Evolutionary conservation across 495 filamentous ascomycete species (phyloP), one percentile per base, ranked within the genome.

Genomic region (Trichoderma virens): DNA sequence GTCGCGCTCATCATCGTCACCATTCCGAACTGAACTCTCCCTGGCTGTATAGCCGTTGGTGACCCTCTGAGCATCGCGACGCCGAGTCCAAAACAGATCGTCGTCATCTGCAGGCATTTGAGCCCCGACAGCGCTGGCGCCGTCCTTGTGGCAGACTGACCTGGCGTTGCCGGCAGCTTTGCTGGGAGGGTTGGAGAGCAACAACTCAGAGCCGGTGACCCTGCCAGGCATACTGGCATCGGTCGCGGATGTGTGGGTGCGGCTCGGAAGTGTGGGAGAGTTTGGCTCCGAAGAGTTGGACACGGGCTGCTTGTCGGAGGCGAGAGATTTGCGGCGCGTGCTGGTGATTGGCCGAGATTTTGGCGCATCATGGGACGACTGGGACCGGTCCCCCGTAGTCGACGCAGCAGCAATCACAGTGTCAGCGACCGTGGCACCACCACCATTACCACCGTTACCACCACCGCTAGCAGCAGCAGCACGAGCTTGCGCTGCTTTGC

Each of bases 211-310:
- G n/a, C 34, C 32, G 61, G 61, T 14, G 32, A 65, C 25, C 32
- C 51, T 27, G 43, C 62, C 63, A 60, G 63, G 63, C 63, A 65
- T 65, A 34, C 63, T 60, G 56, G 54, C 34, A 30, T 45, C 34
- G 63, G 18, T 27, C 20, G 32, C 47, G 61, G 61, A 62, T 59
- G 62, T 28, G 62, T 64, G 47, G 62, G 63, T 39, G 63, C 23
- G 32, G 54, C 34, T 51, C 45, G 45, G 62, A 54, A 35, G 62
- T 56, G 62, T 64, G 62, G 62, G 62, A 32, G 62, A 56, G 28
- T n/a, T 54, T 59, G 62, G 35, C 20, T 30, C 43, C n/a, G 47
- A 56, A 16, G 51, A 34, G 45, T 34, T 41, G 61, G 38, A 39
- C 34, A 45, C 61, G 61, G 61, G 61, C 38, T 62, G 61, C 38